A percentile compares a stretch with the other conserved stretches of the same genome.
phyloP scores from a whole-genome alignment of 2,329 filamentous ascomycete species.

The Corynespora cassiicola region DNA sequence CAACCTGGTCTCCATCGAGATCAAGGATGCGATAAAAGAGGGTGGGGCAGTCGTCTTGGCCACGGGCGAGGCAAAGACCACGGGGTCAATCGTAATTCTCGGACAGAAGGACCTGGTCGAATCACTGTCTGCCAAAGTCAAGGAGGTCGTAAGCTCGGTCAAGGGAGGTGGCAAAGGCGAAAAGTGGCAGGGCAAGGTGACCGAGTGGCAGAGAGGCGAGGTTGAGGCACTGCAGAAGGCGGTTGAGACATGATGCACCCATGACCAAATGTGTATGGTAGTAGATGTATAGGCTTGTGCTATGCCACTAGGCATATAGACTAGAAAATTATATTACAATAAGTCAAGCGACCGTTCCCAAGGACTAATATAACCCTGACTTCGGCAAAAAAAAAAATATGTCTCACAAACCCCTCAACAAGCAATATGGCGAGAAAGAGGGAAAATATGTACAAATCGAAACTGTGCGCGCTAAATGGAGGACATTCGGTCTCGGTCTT shows the following conservation, averaged over 20 bases:
- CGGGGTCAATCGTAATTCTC: slow-evolving; percentile 34
- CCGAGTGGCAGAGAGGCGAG: slow-evolving; percentile 40
- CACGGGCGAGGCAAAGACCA: slow-evolving; percentile 33
- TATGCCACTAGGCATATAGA: no score
- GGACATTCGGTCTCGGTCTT: no score
- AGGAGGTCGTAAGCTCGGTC: slow-evolving; percentile 28
- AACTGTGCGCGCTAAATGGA: slow-evolving; percentile 1
- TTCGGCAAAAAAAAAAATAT: no score
- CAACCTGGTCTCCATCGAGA: slow-evolving; percentile 32
- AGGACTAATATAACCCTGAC: no score
- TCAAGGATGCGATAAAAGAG: slow-evolving; percentile 31
- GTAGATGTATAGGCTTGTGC: no score
- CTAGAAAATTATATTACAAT: background rate
- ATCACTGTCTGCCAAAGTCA: slow-evolving; percentile 27
- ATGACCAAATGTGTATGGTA: no score
- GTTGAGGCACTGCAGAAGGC: slow-evolving; percentile 31
- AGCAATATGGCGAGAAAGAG: slow-evolving; percentile 1
- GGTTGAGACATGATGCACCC: slow-evolving; percentile 21
- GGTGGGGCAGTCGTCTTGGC: slow-evolving; percentile 31
- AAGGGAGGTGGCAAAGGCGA: slow-evolving; percentile 42
- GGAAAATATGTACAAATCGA: slow-evolving; percentile 3
- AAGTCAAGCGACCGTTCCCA: slow-evolving; percentile 6
- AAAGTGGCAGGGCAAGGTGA: slow-evolving; percentile 43
- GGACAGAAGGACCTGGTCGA: slow-evolving; percentile 34
- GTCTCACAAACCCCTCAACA: background rate